Evolutionary conservation across 768 basidiomycete genomes (phyloP), one percentile per base, ranked within the genome.

Genomic region (Leccinum subgranulosum): DNA sequence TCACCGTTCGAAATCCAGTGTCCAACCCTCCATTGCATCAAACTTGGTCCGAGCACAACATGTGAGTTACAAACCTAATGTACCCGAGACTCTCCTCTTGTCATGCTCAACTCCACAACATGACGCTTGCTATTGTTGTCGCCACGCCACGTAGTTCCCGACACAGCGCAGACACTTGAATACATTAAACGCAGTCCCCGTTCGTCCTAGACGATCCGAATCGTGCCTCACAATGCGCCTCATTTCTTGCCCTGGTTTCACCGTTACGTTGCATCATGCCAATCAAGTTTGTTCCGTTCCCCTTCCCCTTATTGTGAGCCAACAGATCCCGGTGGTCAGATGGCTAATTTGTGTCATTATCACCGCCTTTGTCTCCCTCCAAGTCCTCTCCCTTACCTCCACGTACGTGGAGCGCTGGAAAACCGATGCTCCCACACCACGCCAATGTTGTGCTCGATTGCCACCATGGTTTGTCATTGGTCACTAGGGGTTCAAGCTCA

Each of bases 391-490:
- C 48, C 43, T 53, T 45, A 25, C 46, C 28, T 21, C 41, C 19
- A 43, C 19, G 29, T 55, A 46, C 48, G 46, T 55, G 61, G 53
- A 53, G 51, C 29, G 21, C 31, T 56, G 6, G 9, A 48, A 25
- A 39, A 45, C n/a, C 33, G 50, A 61, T 57, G 53, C 52, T 72
- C 69, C 59, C 68, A 64, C 61, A 65, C 29, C 53, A 51, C 54
- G 68, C 59, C 51, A 72, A 65, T 65, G 69, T 59, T 52, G 59
- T 54, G 51, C 50, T 43, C 55, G 6, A 46, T 43, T 29, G 49
- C 58, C 68, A 59, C 63, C 29, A 15, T 60, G 28, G 27, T 59
- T 61, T 43, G 46, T 51, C 53, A 64, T 62, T 67, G 65, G 59
- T 49, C 34, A 51, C 34, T 51, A 53, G 54, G 56, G 53, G 61